These are phyloP conservation scores for Hysterium pulicare DNA, from an alignment of 2,329 filamentous ascomycete species.

Conservation along the genomic window DNA sequence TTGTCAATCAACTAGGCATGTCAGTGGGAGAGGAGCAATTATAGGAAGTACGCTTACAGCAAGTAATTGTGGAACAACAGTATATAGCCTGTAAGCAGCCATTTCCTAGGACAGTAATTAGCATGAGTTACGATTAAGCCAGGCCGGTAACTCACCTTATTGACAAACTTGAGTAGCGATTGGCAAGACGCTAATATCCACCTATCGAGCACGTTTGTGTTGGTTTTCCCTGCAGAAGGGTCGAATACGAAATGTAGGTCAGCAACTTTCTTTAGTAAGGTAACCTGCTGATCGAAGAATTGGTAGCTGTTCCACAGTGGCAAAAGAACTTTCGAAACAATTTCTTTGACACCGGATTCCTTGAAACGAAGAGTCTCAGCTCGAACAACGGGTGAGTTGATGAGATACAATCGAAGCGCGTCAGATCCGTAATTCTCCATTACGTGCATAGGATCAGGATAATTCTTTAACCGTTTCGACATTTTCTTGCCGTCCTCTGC, in stretches of 20 bases:
- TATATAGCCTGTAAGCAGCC: constrained; percentile 70
- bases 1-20: constrained; percentile 69
- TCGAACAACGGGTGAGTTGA: constrained; percentile 92
- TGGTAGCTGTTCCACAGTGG: constrained; percentile 97
- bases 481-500: constrained; percentile 98
- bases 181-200: constrained; percentile 95
- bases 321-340: constrained; percentile 84
- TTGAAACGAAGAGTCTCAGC: constrained; percentile 90
- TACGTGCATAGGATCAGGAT: constrained; percentile 79
- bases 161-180: constrained; percentile 85
- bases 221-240: constrained; percentile 68
- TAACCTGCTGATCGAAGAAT: constrained; percentile 88
- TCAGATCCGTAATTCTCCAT: constrained; percentile 90
- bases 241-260: constrained; percentile 75
- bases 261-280: constrained; percentile 81
- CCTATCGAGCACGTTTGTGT: constrained; percentile 90
- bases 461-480: constrained; percentile 96
- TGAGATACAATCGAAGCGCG: constrained; percentile 89
- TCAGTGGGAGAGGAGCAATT: constrained; percentile 6
- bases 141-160: constrained; percentile 46
- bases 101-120: constrained; percentile 59
- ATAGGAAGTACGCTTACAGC: constrained; percentile 32
- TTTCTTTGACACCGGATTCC: constrained; percentile 88
- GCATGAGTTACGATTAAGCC: background rate
- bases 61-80: constrained; percentile 81